These are phyloP conservation scores for Warburgia ugandensis DNA, from an alignment of 164 flowering plant genomes.

Conservation along the genomic window DNA sequence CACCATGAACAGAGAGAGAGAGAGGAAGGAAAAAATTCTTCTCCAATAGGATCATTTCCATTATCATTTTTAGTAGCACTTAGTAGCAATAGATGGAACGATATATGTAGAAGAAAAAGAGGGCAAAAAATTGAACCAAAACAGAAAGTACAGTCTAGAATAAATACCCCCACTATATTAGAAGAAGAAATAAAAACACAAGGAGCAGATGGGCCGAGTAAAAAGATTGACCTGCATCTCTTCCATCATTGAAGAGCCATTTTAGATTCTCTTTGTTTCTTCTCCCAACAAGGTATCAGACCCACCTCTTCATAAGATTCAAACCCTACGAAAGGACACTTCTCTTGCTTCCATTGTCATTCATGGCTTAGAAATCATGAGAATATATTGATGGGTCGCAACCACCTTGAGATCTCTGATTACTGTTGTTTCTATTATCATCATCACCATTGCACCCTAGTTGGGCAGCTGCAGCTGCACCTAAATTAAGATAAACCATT, in stretches of 20 bases:
- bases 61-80: no score
- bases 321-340: conserved; percentile 24
- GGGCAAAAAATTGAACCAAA: no score
- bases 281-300: no score
- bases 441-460: conserved; percentile 44
- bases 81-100: no score
- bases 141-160: conserved; percentile 14
- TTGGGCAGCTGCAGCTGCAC: conserved; percentile 36
- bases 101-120: conserved; percentile 10
- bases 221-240: conserved; percentile 36
- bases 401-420: conserved; percentile 31
- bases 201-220: conserved; percentile 23
- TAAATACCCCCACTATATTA: conserved; percentile 12
- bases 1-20: neutral
- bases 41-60: no score
- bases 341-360: neutral
- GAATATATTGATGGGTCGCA: no score
- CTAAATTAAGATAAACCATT: conserved; percentile 70
- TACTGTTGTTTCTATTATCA: conserved; percentile 23
- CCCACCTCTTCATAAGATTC: conserved; percentile 23
- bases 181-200: conserved; percentile 16
- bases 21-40: no score
- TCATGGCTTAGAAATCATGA: no score
- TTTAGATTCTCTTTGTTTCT: conserved; percentile 43
- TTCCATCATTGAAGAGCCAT: conserved; percentile 18